Percentiles rank a stretch among this genome's conserved stretches.
These are phyloP conservation scores for Pythium volutum DNA, from an alignment of 352 stramenopile genomes.

Conservation along the genomic window DNA sequence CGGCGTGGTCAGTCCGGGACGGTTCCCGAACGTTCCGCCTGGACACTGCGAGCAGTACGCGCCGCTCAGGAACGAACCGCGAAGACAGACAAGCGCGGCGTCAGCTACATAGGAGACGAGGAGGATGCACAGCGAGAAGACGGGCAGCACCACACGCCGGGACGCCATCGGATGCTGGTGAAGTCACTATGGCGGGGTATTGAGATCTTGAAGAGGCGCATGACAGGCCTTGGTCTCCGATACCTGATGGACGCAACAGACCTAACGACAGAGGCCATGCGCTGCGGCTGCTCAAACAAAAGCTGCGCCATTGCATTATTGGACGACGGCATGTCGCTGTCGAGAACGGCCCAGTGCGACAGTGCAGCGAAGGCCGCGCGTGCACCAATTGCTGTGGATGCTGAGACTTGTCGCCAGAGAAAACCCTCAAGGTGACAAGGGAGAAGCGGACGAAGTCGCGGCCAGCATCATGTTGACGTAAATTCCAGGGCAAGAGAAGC, in stretches of 20 bases:
- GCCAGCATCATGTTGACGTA: no score
- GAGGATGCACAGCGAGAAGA: neutral
- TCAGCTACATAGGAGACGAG: neutral
- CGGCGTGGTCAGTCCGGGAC: slow-evolving; percentile 32
- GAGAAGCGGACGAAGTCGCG: no score
- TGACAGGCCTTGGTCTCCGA: neutral
- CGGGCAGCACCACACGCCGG: neutral
- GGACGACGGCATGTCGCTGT: neutral
- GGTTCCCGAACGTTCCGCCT: slow-evolving; percentile 43
- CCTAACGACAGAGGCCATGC: neutral
- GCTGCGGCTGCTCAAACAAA: neutral
- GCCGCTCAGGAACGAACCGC: slow-evolving; percentile 45
- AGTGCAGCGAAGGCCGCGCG: no score
- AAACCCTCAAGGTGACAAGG: no score
- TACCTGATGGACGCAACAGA: neutral
- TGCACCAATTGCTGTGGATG: no score
- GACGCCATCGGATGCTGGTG: neutral
- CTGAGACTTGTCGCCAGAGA: no score
- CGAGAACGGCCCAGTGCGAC: no score
- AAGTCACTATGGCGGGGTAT: slow-evolving; percentile 7
- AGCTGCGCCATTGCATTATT: neutral
- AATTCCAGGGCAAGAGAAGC: neutral
- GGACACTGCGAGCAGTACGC: slow-evolving; percentile 42
- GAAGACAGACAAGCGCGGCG: slow-evolving; percentile 34
- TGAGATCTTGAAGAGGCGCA: slow-evolving; percentile 23